Conservation (phyloP, 352 stramenopile genomes). For the Ophiocytium majus region DNA sequence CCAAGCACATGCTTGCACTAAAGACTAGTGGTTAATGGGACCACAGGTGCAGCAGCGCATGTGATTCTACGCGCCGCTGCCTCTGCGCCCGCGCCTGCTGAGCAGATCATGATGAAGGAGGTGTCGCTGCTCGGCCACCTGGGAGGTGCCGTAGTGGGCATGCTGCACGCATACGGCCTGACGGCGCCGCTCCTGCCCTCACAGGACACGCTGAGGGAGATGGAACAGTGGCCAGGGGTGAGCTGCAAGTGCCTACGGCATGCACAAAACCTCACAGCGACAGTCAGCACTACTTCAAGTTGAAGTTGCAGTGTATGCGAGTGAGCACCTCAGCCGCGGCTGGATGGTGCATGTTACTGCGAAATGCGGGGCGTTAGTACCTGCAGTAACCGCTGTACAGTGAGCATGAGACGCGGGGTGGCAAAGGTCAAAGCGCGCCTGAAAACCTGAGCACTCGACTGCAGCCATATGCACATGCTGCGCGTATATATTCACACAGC, state of each 20-base stretch:
- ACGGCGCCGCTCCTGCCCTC: slow-evolving; percentile 45
- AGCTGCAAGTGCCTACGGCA: not conserved
- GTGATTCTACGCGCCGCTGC: too few species aligned
- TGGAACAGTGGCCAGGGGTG: slow-evolving; percentile 24
- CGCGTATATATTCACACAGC: not conserved
- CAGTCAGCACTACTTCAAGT: not conserved
- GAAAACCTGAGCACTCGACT: too few species aligned
- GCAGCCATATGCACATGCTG: not conserved
- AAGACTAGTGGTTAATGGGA: too few species aligned
- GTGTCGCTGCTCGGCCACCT: slow-evolving; percentile 57
- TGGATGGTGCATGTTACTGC: too few species aligned
- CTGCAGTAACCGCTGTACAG: not conserved
- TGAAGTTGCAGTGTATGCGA: not conserved
- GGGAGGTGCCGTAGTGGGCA: slow-evolving; percentile 46
- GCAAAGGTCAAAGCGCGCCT: not conserved
- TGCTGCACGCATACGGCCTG: slow-evolving; percentile 52
- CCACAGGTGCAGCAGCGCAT: too few species aligned
- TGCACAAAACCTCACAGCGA: not conserved
- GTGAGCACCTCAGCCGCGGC: too few species aligned
- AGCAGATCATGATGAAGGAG: slow-evolving; percentile 37
- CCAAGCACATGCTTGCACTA: too few species aligned
- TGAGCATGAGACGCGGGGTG: not conserved
- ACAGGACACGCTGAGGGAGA: not conserved
- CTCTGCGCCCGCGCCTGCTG: too few species aligned
- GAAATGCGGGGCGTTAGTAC: not conserved